A percentile compares a stretch with the other conserved stretches of the same genome.
These are phyloP conservation scores for Pluteus cervinus DNA, from an alignment of 768 basidiomycete genomes.

Conservation along the genomic window DNA sequence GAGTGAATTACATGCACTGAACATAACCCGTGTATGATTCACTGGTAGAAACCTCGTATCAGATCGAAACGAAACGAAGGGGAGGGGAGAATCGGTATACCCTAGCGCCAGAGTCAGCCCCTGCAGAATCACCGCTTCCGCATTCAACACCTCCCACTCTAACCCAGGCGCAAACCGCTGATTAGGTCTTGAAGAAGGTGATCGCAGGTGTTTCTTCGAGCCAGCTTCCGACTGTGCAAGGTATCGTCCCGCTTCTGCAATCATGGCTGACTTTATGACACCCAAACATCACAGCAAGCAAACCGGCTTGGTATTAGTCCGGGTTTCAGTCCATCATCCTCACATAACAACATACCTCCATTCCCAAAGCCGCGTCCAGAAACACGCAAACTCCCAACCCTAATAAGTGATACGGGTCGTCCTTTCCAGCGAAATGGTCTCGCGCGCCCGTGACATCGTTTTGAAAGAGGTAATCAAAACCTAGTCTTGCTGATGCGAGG, in stretches of 20 bases:
- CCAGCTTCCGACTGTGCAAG: constrained; percentile 57
- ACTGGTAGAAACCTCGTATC: constrained; percentile 23
- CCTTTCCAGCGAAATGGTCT: constrained; percentile 37
- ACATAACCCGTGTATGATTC: constrained; percentile 77
- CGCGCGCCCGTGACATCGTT: constrained; percentile 58
- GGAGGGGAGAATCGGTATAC: constrained; percentile 27
- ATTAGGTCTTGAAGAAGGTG: constrained; percentile 27
- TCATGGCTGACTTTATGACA: constrained; percentile 40
- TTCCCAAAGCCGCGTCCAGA: constrained; percentile 72
- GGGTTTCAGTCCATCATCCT: background rate
- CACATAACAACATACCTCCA: constrained; percentile 49
- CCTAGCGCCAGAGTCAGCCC: constrained; percentile 68
- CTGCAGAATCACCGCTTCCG: constrained; percentile 65
- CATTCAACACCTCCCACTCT: constrained; percentile 74
- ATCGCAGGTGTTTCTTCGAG: constrained; percentile 43
- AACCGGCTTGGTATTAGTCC: background rate
- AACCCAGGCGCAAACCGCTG: constrained; percentile 51
- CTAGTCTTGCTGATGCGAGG: constrained; percentile 35
- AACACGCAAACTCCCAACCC: constrained; percentile 71
- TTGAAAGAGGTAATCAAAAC: constrained; percentile 64
- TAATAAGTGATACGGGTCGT: constrained; percentile 68
- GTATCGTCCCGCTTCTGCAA: constrained; percentile 55
- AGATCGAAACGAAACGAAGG: background rate
- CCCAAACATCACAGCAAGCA: background rate
- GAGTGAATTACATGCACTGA: constrained; percentile 56